phyloP scores from a whole-genome alignment of 192 early-diverging fungal genomes.

The Neocallimastix lanati region DNA sequence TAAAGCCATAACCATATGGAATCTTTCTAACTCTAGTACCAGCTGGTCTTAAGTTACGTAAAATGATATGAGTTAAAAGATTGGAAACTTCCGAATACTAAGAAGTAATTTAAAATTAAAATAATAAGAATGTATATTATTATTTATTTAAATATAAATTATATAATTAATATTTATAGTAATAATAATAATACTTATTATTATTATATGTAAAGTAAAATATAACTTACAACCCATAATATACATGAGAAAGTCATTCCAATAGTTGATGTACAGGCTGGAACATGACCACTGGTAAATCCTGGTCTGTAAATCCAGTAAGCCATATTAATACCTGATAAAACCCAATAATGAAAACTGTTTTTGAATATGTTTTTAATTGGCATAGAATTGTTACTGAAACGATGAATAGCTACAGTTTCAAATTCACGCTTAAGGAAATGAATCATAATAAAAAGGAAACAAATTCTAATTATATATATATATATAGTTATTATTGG shows the following conservation, averaged over 20 bases:
- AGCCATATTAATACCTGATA: conserved; percentile 67
- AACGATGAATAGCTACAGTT: conserved; percentile 81
- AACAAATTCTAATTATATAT: conserved; percentile 26
- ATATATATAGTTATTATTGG: too few species aligned
- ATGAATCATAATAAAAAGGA: conserved; percentile 54
- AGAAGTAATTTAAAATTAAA: too few species aligned
- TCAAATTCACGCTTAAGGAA: conserved; percentile 87
- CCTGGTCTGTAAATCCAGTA: conserved; percentile 77
- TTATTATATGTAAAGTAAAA: too few species aligned
- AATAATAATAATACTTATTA: too few species aligned
- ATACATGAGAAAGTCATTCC: conserved; percentile 18
- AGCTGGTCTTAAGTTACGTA: conserved; percentile 79
- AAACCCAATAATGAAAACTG: conserved; percentile 78
- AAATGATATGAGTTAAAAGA: conserved; percentile 59
- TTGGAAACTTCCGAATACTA: conserved; percentile 73
- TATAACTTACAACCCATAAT: conserved; percentile 33
- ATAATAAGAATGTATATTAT: too few species aligned
- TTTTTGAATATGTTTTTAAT: conserved; percentile 85
- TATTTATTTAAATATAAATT: too few species aligned
- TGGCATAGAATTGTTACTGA: conserved; percentile 90
- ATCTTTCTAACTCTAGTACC: conserved; percentile 71
- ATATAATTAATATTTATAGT: too few species aligned
- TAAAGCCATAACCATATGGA: conserved; percentile 81
- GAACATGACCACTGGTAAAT: conserved; percentile 26
- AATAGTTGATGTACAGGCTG: conserved; percentile 19